Conservation (phyloP, 257 asterid species). For the Penstemon newberryi region DNA sequence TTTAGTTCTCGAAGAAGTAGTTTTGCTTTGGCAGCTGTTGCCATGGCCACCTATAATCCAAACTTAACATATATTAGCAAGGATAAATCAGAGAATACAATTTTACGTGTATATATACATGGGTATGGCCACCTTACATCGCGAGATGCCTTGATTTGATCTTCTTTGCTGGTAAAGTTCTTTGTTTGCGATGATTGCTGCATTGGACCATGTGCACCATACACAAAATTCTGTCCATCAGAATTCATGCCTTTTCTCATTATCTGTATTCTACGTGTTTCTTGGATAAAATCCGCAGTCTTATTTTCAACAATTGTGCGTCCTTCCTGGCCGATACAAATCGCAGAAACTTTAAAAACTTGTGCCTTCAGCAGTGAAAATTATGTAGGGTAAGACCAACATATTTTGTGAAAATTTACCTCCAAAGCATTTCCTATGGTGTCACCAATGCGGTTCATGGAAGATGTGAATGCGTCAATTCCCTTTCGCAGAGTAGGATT, state of each 20-base stretch:
- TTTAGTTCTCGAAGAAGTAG: conserved; percentile 87
- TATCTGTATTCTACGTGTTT: conserved; percentile 61
- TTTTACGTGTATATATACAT: conserved; percentile 23
- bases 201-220: conserved; percentile 1
- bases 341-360: too few relatives aligned
- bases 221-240: conserved; percentile 36
- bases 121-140: conserved; percentile 86
- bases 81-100: too few relatives aligned
- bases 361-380: too few relatives aligned
- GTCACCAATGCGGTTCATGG: conserved; percentile 48
- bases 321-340: conserved; percentile 51
- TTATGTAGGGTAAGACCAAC: too few relatives aligned
- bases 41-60: conserved; percentile 83
- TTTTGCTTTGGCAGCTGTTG: conserved; percentile 92
- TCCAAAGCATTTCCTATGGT: conserved; percentile 59
- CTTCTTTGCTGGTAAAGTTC: conserved; percentile 63
- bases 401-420: conserved; percentile 30
- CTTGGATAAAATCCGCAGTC: conserved; percentile 60
- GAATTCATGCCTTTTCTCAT: conserved; percentile 44
- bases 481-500: conserved; percentile 51
- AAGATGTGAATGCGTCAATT: conserved; percentile 47
- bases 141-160: conserved; percentile 89
- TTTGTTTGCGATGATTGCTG: conserved; percentile 11
- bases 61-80: conserved; percentile 2
- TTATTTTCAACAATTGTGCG: conserved; percentile 61